phyloP scores from a whole-genome alignment of 1,284 basidiomycete species.

The Microbotryum lychnidis-dioicae region DNA sequence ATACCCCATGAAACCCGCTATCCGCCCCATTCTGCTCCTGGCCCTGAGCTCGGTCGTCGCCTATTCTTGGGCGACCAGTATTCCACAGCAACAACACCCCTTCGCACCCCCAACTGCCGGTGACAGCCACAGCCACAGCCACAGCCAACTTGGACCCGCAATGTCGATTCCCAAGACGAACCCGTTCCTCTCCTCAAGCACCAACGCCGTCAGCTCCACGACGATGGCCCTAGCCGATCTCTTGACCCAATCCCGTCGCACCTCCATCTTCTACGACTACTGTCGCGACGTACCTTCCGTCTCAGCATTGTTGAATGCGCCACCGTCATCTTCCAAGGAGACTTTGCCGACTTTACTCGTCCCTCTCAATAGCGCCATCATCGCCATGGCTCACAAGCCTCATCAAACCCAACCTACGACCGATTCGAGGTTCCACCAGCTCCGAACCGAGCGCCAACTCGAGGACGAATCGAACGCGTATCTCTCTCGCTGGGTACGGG shows the following conservation, averaged over 20 bases:
- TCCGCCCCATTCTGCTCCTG: no score
- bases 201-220: no score
- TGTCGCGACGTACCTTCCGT: slow-evolving; percentile 49
- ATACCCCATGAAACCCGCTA: no score
- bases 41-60: no score
- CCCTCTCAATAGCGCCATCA: slow-evolving; percentile 71
- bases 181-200: no score
- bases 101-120: no score
- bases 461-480: slow-evolving; percentile 53
- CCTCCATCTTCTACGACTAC: slow-evolving; percentile 71
- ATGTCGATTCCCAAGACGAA: no score
- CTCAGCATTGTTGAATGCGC: slow-evolving; percentile 4
- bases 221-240: no score
- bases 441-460: slow-evolving; percentile 55
- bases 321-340: not conserved
- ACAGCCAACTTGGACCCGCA: no score
- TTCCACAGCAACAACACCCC: no score
- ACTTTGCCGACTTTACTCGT: slow-evolving; percentile 51
- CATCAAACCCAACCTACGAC: slow-evolving; percentile 49
- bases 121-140: no score
- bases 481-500: slow-evolving; percentile 61
- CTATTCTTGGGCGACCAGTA: no score
- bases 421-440: slow-evolving; percentile 42
- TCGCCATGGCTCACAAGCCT: slow-evolving; percentile 64
- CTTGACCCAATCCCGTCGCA: slow-evolving; percentile 45